Percentiles rank a stretch among this genome's conserved stretches.
Conservation (phyloP, 495 filamentous ascomycete genomes). For the Neohortaea acidophila region DNA sequence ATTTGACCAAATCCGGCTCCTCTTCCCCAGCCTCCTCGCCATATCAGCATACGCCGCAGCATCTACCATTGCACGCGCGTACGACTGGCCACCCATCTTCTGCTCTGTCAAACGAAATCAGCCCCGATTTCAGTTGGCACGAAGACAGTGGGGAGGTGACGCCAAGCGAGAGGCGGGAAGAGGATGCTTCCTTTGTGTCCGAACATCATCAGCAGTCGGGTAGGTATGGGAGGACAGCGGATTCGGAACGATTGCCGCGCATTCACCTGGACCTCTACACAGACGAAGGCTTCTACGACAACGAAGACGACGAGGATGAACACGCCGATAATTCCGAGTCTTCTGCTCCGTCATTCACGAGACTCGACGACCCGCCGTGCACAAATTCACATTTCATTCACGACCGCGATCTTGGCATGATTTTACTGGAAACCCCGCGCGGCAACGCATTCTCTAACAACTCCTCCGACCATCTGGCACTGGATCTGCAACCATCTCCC, state of each 20-base stretch:
- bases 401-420: not conserved
- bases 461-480: not conserved
- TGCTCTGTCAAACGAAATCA: too few species aligned
- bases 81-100: slow-evolving; percentile 30
- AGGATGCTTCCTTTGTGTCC: slow-evolving; percentile 11
- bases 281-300: not conserved
- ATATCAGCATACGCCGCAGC: slow-evolving; percentile 26
- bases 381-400: too few species aligned
- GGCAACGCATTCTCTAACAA: slow-evolving; percentile 1
- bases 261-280: not conserved
- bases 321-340: too few species aligned
- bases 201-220: slow-evolving; percentile 14
- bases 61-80: slow-evolving; percentile 18
- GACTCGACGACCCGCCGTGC: too few species aligned
- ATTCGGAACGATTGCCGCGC: not conserved
- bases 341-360: too few species aligned
- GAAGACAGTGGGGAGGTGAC: too few species aligned
- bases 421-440: slow-evolving; percentile 13
- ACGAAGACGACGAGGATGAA: too few species aligned
- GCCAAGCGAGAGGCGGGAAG: too few species aligned
- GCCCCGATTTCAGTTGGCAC: too few species aligned
- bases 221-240: slow-evolving; percentile 10
- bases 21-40: slow-evolving; percentile 23
- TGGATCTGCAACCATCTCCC: slow-evolving; percentile 4
- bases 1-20: slow-evolving; percentile 15